These are phyloP conservation scores for Aspergillus saccharolyticus DNA, from an alignment of 495 filamentous ascomycete species.

Conservation along the genomic window DNA sequence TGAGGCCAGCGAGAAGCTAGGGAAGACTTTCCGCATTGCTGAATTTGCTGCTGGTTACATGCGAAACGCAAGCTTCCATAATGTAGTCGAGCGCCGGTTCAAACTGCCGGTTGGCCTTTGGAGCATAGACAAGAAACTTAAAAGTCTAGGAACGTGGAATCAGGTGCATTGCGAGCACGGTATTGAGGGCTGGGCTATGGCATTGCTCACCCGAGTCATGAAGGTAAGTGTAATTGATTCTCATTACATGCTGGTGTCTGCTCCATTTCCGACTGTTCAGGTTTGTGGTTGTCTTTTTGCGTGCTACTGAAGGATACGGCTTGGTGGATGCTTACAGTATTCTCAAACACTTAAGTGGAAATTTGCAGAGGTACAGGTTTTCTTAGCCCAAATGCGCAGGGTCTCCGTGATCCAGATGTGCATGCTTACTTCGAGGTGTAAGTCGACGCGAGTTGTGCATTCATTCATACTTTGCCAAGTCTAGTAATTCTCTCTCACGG, in stretches of 20 bases:
- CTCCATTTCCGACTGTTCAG: neutral
- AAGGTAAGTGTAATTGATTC: constrained; percentile 22
- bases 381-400: constrained; percentile 21
- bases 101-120: constrained; percentile 63
- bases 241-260: neutral
- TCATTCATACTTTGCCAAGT: too few species aligned
- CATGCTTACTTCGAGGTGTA: constrained; percentile 23
- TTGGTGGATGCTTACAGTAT: constrained; percentile 1
- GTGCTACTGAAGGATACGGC: neutral
- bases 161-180: constrained; percentile 56
- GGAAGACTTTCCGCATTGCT: constrained; percentile 44
- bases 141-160: constrained; percentile 60
- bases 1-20: constrained; percentile 46
- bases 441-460: constrained; percentile 9
- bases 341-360: constrained; percentile 19
- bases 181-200: constrained; percentile 51
- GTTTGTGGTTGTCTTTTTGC: neutral
- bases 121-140: constrained; percentile 57
- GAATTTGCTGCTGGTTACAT: constrained; percentile 34
- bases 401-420: constrained; percentile 16
- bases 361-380: constrained; percentile 23
- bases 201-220: constrained; percentile 55
- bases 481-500: too few species aligned
- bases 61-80: constrained; percentile 50
- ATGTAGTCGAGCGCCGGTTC: constrained; percentile 52